Base-by-base conservation (phyloP, 2,329 filamentous ascomycete genomes). In the Atkinsonella texensis region DNA sequence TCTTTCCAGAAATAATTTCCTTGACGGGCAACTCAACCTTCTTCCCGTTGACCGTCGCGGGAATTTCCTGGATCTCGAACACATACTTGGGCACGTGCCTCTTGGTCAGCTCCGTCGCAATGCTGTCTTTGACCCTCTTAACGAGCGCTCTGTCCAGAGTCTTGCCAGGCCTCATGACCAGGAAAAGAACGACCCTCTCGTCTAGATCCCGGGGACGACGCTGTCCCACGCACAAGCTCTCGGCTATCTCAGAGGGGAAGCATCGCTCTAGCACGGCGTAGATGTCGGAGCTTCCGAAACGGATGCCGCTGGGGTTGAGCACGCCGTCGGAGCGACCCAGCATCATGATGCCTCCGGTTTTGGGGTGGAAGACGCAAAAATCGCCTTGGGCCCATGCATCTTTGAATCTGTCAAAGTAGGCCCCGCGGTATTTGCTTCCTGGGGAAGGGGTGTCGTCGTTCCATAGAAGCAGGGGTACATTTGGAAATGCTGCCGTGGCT, bases 21-120 rank as follows among this genome's bases (percentile, higher is more conserved):
- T 93, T 93, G 32, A 93, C 84, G 0, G 87, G 87, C 49, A 93
- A 60, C 64, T 93, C 87, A 4, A 93, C 87, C 66, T 93, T 93
- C 65, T 93, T 93, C 48, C 87, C 68, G 62, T 91, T 93, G 55
- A 93, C 81, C 0, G 87, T 93, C 0, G 83, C 85, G 54, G 87
- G 88, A 62, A 93, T 89, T 58, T 87, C 87, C 17, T 82, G 83
- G 7, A 85, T 87, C 69, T 89, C 81, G 63, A 91, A 91, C 18
- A 93, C 74, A 63, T 83, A 89, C 63, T 74, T 83, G 1, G 88
- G 88, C 13, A 91, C 84, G 68, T 91, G 88, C 50, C 87, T 71
- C 63, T 83, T 81, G 42, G 83, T 87, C 60, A 84, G 68, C 56
- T 85, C 83, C 57, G 70, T 74, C 4, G 73, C 74, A 60, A 94